Evolutionary conservation across 345 rosid species (phyloP).

Genomic region (Microcos paniculata): DNA sequence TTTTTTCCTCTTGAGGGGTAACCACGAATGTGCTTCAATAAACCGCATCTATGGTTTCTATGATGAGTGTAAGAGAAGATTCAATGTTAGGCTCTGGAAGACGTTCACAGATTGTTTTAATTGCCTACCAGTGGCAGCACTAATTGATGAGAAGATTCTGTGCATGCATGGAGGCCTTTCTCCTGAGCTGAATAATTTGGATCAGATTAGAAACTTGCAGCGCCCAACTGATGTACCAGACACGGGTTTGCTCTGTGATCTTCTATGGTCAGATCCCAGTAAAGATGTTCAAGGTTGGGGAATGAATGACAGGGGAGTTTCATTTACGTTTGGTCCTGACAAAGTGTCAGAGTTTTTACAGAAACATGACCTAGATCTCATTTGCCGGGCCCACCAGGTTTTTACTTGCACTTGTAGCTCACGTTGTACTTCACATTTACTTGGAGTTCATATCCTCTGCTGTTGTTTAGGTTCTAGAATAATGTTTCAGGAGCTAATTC

Average conservation of each 20-base stretch:
- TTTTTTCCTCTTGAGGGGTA: slow-evolving; percentile 68
- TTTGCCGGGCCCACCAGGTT: slow-evolving; percentile 97
- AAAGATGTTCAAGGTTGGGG: slow-evolving; percentile 78
- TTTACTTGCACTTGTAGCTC: slow-evolving; percentile 12
- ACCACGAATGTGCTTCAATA: slow-evolving; percentile 75
- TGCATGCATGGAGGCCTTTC: slow-evolving; percentile 95
- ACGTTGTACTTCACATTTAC: not conserved
- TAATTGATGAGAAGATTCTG: slow-evolving; percentile 79
- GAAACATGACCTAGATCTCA: slow-evolving; percentile 76
- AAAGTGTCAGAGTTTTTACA: slow-evolving; percentile 72
- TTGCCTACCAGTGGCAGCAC: slow-evolving; percentile 65
- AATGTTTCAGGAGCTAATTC: not conserved
- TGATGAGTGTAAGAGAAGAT: slow-evolving; percentile 80
- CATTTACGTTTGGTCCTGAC: slow-evolving; percentile 61
- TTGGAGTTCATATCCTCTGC: slow-evolving; percentile 12
- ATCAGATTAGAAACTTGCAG: slow-evolving; percentile 60
- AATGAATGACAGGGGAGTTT: slow-evolving; percentile 86
- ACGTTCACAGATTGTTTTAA: slow-evolving; percentile 62
- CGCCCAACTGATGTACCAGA: slow-evolving; percentile 84
- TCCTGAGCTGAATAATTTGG: slow-evolving; percentile 63
- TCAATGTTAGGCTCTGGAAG: slow-evolving; percentile 76
- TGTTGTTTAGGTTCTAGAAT: not conserved
- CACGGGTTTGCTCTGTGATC: slow-evolving; percentile 81
- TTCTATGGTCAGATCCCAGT: slow-evolving; percentile 87
- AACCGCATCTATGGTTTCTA: slow-evolving; percentile 75